A percentile compares a stretch with the other conserved stretches of the same genome.
These are phyloP conservation scores for Anaeramoeba flamelloides DNA, from an alignment of 78 protist genomes.

Conservation along the genomic window DNA sequence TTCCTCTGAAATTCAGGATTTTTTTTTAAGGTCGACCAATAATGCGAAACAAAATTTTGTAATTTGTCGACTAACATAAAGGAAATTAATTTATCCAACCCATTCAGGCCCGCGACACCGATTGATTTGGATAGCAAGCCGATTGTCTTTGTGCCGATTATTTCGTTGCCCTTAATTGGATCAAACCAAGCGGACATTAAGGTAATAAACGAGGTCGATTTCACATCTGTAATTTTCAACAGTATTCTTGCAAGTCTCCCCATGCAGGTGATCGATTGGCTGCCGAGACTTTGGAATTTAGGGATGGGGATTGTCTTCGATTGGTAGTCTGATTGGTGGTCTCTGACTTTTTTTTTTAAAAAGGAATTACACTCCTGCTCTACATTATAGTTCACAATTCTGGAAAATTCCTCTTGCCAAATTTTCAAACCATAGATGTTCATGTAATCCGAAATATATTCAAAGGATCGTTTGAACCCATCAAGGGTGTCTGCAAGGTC, in stretches of 20 bases:
- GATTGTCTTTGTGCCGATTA: conserved; percentile 42
- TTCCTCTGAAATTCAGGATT: no score
- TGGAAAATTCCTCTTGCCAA: conserved; percentile 82
- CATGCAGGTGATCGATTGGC: conserved; percentile 47
- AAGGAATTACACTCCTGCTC: conserved; percentile 75
- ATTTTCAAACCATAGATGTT: conserved; percentile 60
- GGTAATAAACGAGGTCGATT: conserved; percentile 35
- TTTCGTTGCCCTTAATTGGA: conserved; percentile 28
- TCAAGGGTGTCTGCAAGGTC: conserved; percentile 26
- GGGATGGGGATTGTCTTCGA: conserved; percentile 69
- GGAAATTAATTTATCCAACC: conserved; percentile 46
- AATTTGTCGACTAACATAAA: conserved; percentile 60
- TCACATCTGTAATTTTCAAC: conserved; percentile 41
- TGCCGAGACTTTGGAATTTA: conserved; percentile 25
- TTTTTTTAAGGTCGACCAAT: no score
- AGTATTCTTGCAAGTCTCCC: conserved; percentile 70
- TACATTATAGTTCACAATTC: conserved; percentile 72
- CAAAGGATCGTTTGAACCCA: conserved; percentile 60
- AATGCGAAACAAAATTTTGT: no score
- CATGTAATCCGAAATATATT: conserved; percentile 74
- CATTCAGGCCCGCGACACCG: conserved; percentile 52
- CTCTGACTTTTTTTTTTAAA: conserved; percentile 49
- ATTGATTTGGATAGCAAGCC: conserved; percentile 26
- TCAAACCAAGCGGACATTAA: no score
- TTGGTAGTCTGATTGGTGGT: conserved; percentile 60